These are phyloP conservation scores for Plasmodium gallinaceum DNA, from an alignment of 169 alveolate genomes.

Conservation along the genomic window DNA sequence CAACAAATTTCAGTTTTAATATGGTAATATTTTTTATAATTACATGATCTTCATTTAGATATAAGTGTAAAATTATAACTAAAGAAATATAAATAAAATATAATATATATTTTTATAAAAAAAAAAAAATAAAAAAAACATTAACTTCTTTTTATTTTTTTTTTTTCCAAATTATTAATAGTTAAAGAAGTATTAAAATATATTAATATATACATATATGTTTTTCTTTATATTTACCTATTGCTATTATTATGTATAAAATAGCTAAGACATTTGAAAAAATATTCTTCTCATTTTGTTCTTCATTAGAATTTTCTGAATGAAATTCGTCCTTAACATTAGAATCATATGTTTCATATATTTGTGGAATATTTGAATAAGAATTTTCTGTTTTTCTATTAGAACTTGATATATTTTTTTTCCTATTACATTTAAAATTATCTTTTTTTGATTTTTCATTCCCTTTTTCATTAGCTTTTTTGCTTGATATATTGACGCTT, in stretches of 20 bases:
- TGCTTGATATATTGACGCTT: conserved; percentile 6
- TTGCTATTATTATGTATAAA: conserved; percentile 55
- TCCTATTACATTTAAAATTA: conserved; percentile 31
- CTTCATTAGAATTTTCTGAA: neutral
- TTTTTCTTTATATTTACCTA: conserved; percentile 14
- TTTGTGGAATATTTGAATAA: conserved; percentile 50
- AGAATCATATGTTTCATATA: conserved; percentile 72
- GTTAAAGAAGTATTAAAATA: neutral
- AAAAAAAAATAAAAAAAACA: neutral
- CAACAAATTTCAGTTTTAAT: conserved; percentile 42
- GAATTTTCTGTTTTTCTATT: conserved; percentile 8
- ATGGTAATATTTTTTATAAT: conserved; percentile 56
- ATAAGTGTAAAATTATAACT: conserved; percentile 57
- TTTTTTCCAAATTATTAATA: neutral
- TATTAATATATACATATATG: neutral
- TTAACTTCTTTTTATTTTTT: neutral
- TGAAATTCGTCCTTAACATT: conserved; percentile 29
- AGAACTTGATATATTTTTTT: conserved; percentile 10
- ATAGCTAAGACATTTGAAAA: conserved; percentile 47
- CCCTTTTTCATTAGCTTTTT: conserved; percentile 31
- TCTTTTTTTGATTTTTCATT: conserved; percentile 30
- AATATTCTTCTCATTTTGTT: conserved; percentile 8
- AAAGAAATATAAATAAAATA: neutral
- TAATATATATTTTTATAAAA: too few species aligned
- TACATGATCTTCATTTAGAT: conserved; percentile 62